Evolutionary conservation across 2,329 filamentous ascomycete genomes (phyloP).

Genomic region (Paecilomyces formosus): DNA sequence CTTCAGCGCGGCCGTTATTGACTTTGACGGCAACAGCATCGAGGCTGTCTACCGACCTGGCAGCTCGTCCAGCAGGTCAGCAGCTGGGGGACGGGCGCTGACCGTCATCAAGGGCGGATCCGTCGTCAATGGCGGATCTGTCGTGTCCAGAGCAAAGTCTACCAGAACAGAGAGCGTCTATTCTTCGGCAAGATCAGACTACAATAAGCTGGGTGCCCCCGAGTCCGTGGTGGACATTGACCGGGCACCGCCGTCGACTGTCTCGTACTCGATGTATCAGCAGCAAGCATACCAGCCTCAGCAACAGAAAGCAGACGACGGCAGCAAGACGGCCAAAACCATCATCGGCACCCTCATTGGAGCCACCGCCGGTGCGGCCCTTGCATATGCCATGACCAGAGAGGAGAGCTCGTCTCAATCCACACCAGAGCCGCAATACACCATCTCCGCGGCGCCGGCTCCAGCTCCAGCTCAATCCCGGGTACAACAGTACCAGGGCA

Average conservation of each 20-base stretch:
- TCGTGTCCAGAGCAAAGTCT: slow-evolving; percentile 19
- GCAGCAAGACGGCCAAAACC: slow-evolving; percentile 48
- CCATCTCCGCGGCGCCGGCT: slow-evolving; percentile 17
- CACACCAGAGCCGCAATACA: slow-evolving; percentile 16
- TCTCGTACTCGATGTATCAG: slow-evolving; percentile 11
- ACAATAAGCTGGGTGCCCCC: slow-evolving; percentile 13
- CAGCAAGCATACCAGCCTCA: slow-evolving; percentile 10
- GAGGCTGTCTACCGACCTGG: slow-evolving; percentile 60
- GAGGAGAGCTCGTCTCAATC: slow-evolving; percentile 33
- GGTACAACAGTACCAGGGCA: slow-evolving; percentile 5
- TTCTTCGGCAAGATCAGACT: slow-evolving; percentile 15
- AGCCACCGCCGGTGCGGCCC: slow-evolving; percentile 67
- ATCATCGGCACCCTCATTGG: slow-evolving; percentile 71
- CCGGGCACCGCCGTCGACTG: slow-evolving; percentile 10
- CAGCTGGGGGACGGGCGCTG: slow-evolving; percentile 22
- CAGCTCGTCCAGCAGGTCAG: slow-evolving; percentile 17
- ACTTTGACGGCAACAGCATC: slow-evolving; percentile 78
- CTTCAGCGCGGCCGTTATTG: slow-evolving; percentile 59
- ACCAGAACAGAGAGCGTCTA: slow-evolving; percentile 22
- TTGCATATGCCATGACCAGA: slow-evolving; percentile 67
- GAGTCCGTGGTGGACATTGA: slow-evolving; percentile 18
- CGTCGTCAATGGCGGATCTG: slow-evolving; percentile 12
- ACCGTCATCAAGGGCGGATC: slow-evolving; percentile 17
- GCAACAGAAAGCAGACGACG: slow-evolving; percentile 27
- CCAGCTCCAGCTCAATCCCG: slow-evolving; percentile 5